Evolutionary conservation across 1,139 yeast species (phyloP), one percentile per base, ranked within the genome.

Genomic region (Entelexis sorbosivorans): DNA sequence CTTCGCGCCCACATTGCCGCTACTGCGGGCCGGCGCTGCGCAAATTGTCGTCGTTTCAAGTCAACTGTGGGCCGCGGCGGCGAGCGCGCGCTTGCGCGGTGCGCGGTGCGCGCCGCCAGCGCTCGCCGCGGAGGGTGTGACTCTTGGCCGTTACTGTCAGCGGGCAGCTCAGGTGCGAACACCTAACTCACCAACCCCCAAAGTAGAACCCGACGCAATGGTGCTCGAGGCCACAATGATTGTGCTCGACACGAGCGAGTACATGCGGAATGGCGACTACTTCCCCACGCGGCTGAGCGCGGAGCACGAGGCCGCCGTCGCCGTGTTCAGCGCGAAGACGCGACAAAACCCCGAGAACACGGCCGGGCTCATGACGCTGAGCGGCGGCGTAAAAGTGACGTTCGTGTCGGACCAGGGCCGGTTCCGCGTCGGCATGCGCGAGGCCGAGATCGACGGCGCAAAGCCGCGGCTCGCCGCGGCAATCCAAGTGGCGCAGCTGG

Each of bases 201-300:
- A 22, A 17, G 35, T 31, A 20, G n/a, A 38, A 56, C 34, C 33
- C 31, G 44, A n/a, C 32, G 24, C 40, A 48, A 87, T 87, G 96
- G 96, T 82, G 59, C 78, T 89, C 64, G 97, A 91, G 71, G 97
- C 98, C 58, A 85, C 96, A 19, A 89, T 91, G 86, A 78, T 91
- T 59, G 87, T 88, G 57, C 58, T 91, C 64, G 98, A 93, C 71
- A 89, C 88, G 74, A 87, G 96, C 54, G 98, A 93, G 70, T 91
- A 76, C 68, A 85, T 89, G 79, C 77, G 98, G 63, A 91, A 91
- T 66, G 98, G 97, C 39, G 98, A 93, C 67, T 93, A 82, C 64
- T 75, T 87, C 46, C 81, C 95, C 29, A 82, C 93, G 24, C 77
- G 98, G 63, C 89, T 82, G 65, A 95, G 84, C 56, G 96, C 98